These are phyloP conservation scores for Botrytis paeoniae DNA, from an alignment of 2,329 filamentous ascomycete species.

Conservation along the genomic window DNA sequence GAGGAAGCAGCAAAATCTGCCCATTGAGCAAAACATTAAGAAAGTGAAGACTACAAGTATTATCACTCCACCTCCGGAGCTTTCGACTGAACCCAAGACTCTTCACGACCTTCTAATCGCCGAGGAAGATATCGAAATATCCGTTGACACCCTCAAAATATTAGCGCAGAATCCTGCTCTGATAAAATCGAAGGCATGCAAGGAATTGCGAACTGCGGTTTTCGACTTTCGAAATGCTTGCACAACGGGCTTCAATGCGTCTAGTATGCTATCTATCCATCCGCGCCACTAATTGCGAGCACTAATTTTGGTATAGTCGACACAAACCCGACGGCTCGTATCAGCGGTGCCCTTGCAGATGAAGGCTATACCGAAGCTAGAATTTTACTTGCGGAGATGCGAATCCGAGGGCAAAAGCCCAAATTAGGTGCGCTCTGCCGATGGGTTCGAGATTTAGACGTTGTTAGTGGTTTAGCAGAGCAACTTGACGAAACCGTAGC, in stretches of 20 bases:
- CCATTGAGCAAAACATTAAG: slow-evolving; percentile 41
- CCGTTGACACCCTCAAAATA: slow-evolving; percentile 60
- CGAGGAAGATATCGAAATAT: slow-evolving; percentile 66
- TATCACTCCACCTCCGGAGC: slow-evolving; percentile 40
- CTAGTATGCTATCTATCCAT: slow-evolving; percentile 40
- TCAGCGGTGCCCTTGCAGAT: slow-evolving; percentile 64
- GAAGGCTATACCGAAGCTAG: slow-evolving; percentile 63
- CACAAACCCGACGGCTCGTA: slow-evolving; percentile 62
- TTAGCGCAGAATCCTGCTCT: slow-evolving; percentile 57
- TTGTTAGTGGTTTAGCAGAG: slow-evolving; percentile 63
- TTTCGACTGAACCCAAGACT: slow-evolving; percentile 46
- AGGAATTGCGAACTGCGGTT: slow-evolving; percentile 62
- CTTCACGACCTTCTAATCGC: slow-evolving; percentile 54
- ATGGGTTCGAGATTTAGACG: slow-evolving; percentile 69
- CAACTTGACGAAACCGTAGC: slow-evolving; percentile 44
- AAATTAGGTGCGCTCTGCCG: slow-evolving; percentile 67
- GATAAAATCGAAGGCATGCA: slow-evolving; percentile 68
- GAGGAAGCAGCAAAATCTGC: slow-evolving; percentile 46
- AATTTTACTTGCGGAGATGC: slow-evolving; percentile 67
- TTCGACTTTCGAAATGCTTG: slow-evolving; percentile 68
- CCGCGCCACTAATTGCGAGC: slow-evolving; percentile 15
- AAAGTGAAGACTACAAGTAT: slow-evolving; percentile 39
- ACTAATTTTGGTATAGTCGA: slow-evolving; percentile 42
- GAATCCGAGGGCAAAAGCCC: slow-evolving; percentile 60
- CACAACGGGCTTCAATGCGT: slow-evolving; percentile 61